These are phyloP conservation scores for Aspergillus diversus DNA, from an alignment of 495 filamentous ascomycete species.

Conservation along the genomic window DNA sequence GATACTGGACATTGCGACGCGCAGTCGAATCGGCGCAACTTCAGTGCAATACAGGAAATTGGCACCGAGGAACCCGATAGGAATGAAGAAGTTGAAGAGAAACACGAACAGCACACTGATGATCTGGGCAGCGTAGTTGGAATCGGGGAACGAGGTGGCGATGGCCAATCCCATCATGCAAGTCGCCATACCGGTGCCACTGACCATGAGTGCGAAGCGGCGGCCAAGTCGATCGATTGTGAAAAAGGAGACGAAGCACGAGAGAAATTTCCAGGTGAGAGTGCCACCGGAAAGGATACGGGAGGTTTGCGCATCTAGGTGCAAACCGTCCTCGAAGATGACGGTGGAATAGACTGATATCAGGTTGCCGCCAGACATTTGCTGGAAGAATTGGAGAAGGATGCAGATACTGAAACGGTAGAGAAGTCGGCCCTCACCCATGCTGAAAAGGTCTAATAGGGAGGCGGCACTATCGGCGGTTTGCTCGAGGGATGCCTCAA, in stretches of 20 bases:
- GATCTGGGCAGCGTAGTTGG: conserved; percentile 32
- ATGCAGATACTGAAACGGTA: conserved; percentile 31
- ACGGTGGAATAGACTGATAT: conserved; percentile 26
- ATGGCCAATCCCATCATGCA: conserved; percentile 51
- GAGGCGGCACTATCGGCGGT: conserved; percentile 20
- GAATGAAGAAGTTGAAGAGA: conserved; percentile 60
- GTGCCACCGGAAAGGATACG: conserved; percentile 27
- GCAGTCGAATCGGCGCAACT: conserved; percentile 49
- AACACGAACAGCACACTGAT: conserved; percentile 54
- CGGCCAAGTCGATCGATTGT: conserved; percentile 55
- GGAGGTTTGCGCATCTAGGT: conserved; percentile 16
- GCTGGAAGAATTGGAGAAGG: conserved; percentile 37
- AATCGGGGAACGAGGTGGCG: conserved; percentile 34
- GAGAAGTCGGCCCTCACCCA: conserved; percentile 20
- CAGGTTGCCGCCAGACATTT: conserved; percentile 31
- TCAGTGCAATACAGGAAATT: conserved; percentile 58
- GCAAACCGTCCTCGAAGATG: conserved; percentile 27
- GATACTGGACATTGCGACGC: conserved; percentile 44
- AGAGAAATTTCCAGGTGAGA: conserved; percentile 50
- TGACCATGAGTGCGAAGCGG: conserved; percentile 49
- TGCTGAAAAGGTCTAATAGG: conserved; percentile 22
- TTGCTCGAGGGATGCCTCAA: conserved; percentile 36
- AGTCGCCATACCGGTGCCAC: conserved; percentile 45
- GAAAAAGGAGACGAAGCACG: conserved; percentile 41
- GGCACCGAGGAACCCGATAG: conserved; percentile 54